Evolutionary conservation across 768 basidiomycete species (phyloP).

Genomic region (Cystofilobasidium capitatum): DNA sequence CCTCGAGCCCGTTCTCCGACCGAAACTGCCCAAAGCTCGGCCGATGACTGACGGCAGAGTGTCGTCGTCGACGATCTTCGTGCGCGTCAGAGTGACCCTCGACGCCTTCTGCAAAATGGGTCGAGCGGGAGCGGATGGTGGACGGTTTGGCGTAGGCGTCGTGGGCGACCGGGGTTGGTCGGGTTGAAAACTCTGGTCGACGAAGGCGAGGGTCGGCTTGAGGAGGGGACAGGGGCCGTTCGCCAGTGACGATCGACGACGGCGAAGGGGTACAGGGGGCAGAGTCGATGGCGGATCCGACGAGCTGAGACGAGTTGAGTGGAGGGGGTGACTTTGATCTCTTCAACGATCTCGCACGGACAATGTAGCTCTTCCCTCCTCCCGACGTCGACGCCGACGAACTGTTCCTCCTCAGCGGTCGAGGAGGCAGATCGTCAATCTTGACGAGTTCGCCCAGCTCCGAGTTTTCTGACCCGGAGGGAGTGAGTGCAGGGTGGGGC

Average conservation of each 20-base stretch:
- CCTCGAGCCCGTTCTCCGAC: background rate
- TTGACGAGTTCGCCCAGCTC: background rate
- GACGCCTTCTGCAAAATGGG: background rate
- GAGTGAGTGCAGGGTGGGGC: background rate
- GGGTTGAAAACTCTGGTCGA: background rate
- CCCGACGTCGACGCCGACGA: too few species aligned
- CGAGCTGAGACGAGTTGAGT: background rate
- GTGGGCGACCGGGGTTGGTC: background rate
- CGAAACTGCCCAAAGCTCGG: background rate
- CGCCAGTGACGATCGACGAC: background rate
- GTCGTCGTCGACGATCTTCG: background rate
- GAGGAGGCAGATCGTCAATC: background rate
- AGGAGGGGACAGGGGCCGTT: background rate
- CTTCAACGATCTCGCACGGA: background rate
- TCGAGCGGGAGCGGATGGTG: background rate
- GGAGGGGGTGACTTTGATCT: background rate
- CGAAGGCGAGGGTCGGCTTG: background rate
- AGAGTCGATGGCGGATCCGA: background rate
- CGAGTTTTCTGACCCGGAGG: background rate
- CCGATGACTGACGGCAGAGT: background rate
- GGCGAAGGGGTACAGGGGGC: background rate
- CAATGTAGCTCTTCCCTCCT: slow-evolving; percentile 1
- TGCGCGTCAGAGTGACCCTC: background rate
- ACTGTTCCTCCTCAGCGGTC: background rate
- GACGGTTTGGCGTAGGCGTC: slow-evolving; percentile 3